A percentile compares a stretch with the other conserved stretches of the same genome.
Evolutionary conservation across 176 grass and related monocot species (phyloP).

Genomic region (Bothriochloa decipiens): DNA sequence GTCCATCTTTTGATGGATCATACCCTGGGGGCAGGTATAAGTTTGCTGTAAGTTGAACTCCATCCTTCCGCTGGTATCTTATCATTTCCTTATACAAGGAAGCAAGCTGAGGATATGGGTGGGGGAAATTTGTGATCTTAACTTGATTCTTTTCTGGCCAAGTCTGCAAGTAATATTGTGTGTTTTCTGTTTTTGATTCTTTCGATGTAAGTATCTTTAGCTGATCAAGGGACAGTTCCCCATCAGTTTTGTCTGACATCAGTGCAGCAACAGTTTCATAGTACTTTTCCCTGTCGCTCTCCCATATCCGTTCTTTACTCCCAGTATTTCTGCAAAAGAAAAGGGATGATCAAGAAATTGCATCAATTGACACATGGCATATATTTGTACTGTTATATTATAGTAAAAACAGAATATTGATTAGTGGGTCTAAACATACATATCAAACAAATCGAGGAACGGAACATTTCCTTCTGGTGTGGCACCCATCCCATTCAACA

Average conservation of each 20-base stretch:
- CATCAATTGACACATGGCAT: conserved; percentile 20
- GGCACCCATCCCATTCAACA: conserved; percentile 92
- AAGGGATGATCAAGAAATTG: neutral
- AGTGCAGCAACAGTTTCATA: conserved; percentile 89
- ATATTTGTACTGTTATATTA: conserved; percentile 22
- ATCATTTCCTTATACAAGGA: conserved; percentile 97
- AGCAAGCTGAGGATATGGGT: conserved; percentile 94
- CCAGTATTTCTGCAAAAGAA: conserved; percentile 79
- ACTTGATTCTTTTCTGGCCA: conserved; percentile 91
- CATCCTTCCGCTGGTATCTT: conserved; percentile 90
- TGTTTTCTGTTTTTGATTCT: conserved; percentile 99
- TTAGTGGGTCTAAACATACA: conserved; percentile 60
- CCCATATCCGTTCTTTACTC: conserved; percentile 97
- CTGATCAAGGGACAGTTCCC: conserved; percentile 68
- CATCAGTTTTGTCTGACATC: conserved; percentile 92
- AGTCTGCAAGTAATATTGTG: conserved; percentile 87
- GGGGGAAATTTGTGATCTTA: conserved; percentile 97
- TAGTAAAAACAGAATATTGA: conserved; percentile 29
- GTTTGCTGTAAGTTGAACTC: conserved; percentile 95
- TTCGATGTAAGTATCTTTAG: conserved; percentile 93
- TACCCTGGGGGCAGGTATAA: conserved; percentile 94
- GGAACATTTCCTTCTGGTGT: conserved; percentile 98
- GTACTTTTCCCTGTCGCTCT: conserved; percentile 95
- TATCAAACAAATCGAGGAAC: conserved; percentile 97
- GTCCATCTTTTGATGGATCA: conserved; percentile 76